Evolutionary conservation across 768 basidiomycete genomes (phyloP).

Genomic region (Rossbeevera mucosa): DNA sequence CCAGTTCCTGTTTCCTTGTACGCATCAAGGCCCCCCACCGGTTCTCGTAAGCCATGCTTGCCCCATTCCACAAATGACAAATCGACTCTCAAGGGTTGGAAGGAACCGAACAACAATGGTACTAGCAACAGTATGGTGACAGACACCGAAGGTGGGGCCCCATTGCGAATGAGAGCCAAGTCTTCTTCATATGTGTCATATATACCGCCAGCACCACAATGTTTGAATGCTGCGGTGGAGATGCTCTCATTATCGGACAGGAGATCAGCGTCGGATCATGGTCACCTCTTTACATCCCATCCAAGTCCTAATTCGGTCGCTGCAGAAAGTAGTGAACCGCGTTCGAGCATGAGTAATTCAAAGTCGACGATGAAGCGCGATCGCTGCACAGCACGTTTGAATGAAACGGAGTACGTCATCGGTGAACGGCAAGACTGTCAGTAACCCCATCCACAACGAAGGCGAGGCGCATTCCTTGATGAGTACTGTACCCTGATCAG

Average conservation of each 20-base stretch:
- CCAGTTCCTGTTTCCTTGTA: conserved; percentile 70
- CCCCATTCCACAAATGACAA: conserved; percentile 33
- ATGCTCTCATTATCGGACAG: conserved; percentile 41
- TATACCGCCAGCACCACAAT: conserved; percentile 59
- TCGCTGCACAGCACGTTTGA: conserved; percentile 34
- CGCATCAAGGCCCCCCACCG: conserved; percentile 53
- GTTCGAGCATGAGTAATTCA: conserved; percentile 30
- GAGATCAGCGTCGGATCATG: conserved; percentile 27
- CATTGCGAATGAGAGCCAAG: conserved; percentile 47
- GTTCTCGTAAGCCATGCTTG: conserved; percentile 45
- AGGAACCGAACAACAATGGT: conserved; percentile 25
- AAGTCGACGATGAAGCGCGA: conserved; percentile 31
- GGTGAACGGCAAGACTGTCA: conserved; percentile 61
- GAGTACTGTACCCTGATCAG: background rate
- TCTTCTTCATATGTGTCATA: conserved; percentile 53
- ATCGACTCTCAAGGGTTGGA: conserved; percentile 30
- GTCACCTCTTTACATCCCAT: conserved; percentile 16
- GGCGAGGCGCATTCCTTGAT: conserved; percentile 37
- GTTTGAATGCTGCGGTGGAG: conserved; percentile 68
- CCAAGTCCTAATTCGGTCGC: conserved; percentile 17
- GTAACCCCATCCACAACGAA: conserved; percentile 64
- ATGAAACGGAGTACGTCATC: conserved; percentile 34
- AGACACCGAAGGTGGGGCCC: conserved; percentile 35
- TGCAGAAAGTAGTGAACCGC: conserved; percentile 24
- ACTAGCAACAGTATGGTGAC: no score